Base-by-base conservation (phyloP, 768 basidiomycete genomes). In the Collybia sordida region DNA sequence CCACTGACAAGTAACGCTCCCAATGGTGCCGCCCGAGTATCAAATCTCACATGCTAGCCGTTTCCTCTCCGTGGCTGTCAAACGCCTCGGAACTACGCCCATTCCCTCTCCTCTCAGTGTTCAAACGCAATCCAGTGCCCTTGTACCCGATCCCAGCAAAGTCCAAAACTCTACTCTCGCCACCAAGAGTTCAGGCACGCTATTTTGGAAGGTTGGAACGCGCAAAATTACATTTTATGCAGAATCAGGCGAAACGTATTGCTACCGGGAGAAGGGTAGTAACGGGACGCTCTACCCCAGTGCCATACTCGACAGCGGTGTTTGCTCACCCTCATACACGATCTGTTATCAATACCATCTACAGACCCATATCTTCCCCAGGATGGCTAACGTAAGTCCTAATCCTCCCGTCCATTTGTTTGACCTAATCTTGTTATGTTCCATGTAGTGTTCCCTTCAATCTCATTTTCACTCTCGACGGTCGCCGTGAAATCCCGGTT, bases 271-370 rank as follows among this genome's bases (percentile, higher is more conserved):
- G 57, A n/a, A 70, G n/a, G n/a, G 31, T 11, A 61, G 63, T 1
- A 72, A 66, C 0, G 82, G 74, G 4, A 66, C 63, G 0, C 64
- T 62, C 19, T 77, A 67, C 35, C 88, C 87, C 0, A 79, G 74
- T 38, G 88, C 86, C 3, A 75, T 89, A n/a, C 59, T 91, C 27
- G 90, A 92, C 62, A 80, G 84, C 0, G 90, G 90, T 0, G 74
- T 82, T 0, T 85, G 0, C 50, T 77, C 12, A 90, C 91, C 43
- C 62, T 92, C 0, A 78, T 86, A 81, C 83, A 0, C 66, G 71
- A 3, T 45, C 58, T 3, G 72, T 92, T 17, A 85, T 88, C 14
- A 85, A 92, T 56, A 88, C 75, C 5, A 86, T 91, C 17, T 92
- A 91, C 51, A 88, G 89, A 7, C 85, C 88, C 1, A 69, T 90